Base-by-base conservation (phyloP, 1,284 basidiomycete species). In the Thelephora terrestris region DNA sequence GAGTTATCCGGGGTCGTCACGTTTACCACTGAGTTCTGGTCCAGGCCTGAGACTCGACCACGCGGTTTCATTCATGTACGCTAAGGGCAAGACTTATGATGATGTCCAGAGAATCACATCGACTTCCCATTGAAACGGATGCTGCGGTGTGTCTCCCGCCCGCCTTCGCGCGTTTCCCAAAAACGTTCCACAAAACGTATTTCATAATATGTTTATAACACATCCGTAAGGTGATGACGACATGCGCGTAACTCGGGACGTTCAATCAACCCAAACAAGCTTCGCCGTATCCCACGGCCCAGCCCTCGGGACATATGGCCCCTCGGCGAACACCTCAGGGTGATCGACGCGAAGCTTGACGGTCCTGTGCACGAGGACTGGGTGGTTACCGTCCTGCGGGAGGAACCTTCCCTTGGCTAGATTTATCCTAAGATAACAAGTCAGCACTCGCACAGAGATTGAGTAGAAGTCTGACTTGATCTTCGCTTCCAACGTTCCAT, bases 381-480 rank as follows among this genome's bases (percentile, higher is more conserved):
- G 65, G 7, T 65, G 61, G 0, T 54, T 74, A 72, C 71, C 42
- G 20, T 50, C 40, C 47, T 62, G 61, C 2, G 73, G 74, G 37
- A 80, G 64, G 3, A 57, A 54, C 25, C 79, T 67, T 3, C 70
- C 68, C 2, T 54, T 50, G 2, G 76, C 79, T 38, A 66, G 52
- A 71, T 51, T 81, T 78, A 27, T 74, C 47, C 4, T 78, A 79
- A 75, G 2, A 70, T 66, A n/a, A 73, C 24, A 3, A 43, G n/a
- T 54, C 48, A 36, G 45, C 17, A 47, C 17, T 27, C 25, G 12
- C 16, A 29, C 17, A 32, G 36, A 44, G 9, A 44, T 20, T 27
- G 61, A 2, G 21, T 4, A 53, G 54, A 69, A 69, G 5, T 71
- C 65, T 67, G 66, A 73, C 38, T 49, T 64, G 7, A 64, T 57